Percentiles rank a stretch among this genome's conserved stretches.
Evolutionary conservation across 129 eudicot genomes (phyloP).

Genomic region (Ambrosia trifida): DNA sequence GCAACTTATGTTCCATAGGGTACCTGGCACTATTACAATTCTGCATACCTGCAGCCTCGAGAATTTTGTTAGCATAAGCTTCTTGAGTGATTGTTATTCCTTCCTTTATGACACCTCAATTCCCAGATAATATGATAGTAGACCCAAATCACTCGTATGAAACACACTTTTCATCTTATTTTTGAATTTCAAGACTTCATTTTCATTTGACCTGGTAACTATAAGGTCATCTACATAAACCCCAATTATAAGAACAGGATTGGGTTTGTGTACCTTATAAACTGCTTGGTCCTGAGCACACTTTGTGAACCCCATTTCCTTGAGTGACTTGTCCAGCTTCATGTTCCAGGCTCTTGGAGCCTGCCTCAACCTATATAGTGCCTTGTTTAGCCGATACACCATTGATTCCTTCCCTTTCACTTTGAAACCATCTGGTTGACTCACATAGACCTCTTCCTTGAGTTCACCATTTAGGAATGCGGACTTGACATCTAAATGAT

Average conservation of each 20-base stretch:
- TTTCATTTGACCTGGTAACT: not conserved
- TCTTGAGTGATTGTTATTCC: not conserved
- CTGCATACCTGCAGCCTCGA: not conserved
- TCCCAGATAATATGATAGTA: not conserved
- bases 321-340: not conserved
- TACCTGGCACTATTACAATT: not conserved
- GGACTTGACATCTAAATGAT: too few relatives aligned
- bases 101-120: not conserved
- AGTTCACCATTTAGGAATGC: too few relatives aligned
- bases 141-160: not conserved
- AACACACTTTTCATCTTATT: not conserved
- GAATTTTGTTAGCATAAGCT: not conserved
- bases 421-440: not conserved
- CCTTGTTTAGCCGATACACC: too few relatives aligned
- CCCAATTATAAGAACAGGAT: not conserved
- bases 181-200: not conserved
- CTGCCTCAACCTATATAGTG: not conserved
- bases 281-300: not conserved
- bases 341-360: not conserved
- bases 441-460: not conserved
- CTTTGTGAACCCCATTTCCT: not conserved
- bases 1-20: not conserved
- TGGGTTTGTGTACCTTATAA: not conserved
- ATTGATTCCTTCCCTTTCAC: not conserved
- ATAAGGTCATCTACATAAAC: constrained; percentile 15